phyloP scores from a whole-genome alignment of 805 yeast species.

The Saturnispora diversa region DNA sequence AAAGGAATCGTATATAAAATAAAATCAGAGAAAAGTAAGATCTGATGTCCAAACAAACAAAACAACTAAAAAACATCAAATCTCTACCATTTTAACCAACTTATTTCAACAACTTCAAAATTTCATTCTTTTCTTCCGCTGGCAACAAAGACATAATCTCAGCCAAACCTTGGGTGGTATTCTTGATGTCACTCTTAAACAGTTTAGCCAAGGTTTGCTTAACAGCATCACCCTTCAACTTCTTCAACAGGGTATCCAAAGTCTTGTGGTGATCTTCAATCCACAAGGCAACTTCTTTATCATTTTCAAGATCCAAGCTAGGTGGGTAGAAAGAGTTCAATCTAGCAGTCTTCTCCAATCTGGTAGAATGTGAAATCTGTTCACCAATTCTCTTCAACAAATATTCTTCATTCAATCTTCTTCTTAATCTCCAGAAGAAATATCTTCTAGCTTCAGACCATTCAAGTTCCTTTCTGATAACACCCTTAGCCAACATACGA shows the following conservation, averaged over 20 bases:
- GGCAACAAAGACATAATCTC: conserved; percentile 47
- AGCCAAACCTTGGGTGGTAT: conserved; percentile 46
- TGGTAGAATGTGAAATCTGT: conserved; percentile 49
- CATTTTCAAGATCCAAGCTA: conserved; percentile 60
- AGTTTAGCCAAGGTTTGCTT: conserved; percentile 57
- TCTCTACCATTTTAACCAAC: not conserved
- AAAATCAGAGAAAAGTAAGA: not conserved
- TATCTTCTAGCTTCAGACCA: conserved; percentile 87
- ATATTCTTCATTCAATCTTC: conserved; percentile 91
- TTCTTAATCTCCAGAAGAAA: conserved; percentile 98
- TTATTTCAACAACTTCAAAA: conserved; percentile 27
- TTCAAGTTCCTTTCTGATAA: conserved; percentile 73
- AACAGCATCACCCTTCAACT: conserved; percentile 57
- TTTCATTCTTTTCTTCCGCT: conserved; percentile 44
- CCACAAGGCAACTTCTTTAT: conserved; percentile 74
- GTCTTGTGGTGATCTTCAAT: conserved; percentile 68
- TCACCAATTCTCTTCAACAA: conserved; percentile 65
- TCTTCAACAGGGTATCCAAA: conserved; percentile 52
- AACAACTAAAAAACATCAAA: conserved; percentile 3
- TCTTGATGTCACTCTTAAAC: conserved; percentile 45
- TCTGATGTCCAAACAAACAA: conserved; percentile 14
- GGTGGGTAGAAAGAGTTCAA: conserved; percentile 80
- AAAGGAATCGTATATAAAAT: not conserved
- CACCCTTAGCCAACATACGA: conserved; percentile 94
- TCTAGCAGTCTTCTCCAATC: conserved; percentile 80